phyloP scores from a whole-genome alignment of 169 alveolate species.

The Plasmodium gonderi region DNA sequence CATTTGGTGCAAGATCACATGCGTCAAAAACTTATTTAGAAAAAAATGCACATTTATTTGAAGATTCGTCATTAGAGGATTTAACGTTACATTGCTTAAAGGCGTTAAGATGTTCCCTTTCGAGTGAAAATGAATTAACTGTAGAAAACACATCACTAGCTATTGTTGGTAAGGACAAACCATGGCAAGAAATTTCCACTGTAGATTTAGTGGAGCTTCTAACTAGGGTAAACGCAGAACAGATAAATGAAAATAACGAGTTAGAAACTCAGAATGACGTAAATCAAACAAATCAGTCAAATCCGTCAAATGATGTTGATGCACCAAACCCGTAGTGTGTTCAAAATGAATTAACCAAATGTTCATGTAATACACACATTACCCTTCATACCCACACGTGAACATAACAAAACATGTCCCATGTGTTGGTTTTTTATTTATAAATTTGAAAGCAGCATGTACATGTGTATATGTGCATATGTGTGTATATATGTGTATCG shows the following conservation, averaged over 20 bases:
- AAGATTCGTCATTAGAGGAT: slow-evolving; percentile 82
- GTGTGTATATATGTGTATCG: background rate
- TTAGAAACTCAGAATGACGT: slow-evolving; percentile 5
- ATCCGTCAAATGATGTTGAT: background rate
- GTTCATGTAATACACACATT: background rate
- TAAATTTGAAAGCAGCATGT: background rate
- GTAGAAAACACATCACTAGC: slow-evolving; percentile 91
- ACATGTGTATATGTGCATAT: background rate
- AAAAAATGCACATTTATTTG: slow-evolving; percentile 91
- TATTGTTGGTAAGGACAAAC: slow-evolving; percentile 84
- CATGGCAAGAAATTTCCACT: slow-evolving; percentile 75
- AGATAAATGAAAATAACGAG: background rate
- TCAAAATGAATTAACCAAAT: background rate
- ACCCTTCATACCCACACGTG: background rate
- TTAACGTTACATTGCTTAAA: slow-evolving; percentile 90
- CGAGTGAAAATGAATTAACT: slow-evolving; percentile 92
- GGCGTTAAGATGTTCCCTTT: slow-evolving; percentile 92
- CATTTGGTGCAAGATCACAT: slow-evolving; percentile 98
- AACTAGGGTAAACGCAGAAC: slow-evolving; percentile 38
- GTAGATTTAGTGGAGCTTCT: slow-evolving; percentile 20
- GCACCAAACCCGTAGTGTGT: background rate
- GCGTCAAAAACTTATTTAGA: slow-evolving; percentile 98
- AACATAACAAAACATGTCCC: background rate
- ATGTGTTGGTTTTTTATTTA: background rate
- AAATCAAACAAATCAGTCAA: background rate